These are phyloP conservation scores for Alternaria brassicicola DNA, from an alignment of 2,329 filamentous ascomycete genomes.

Conservation along the genomic window DNA sequence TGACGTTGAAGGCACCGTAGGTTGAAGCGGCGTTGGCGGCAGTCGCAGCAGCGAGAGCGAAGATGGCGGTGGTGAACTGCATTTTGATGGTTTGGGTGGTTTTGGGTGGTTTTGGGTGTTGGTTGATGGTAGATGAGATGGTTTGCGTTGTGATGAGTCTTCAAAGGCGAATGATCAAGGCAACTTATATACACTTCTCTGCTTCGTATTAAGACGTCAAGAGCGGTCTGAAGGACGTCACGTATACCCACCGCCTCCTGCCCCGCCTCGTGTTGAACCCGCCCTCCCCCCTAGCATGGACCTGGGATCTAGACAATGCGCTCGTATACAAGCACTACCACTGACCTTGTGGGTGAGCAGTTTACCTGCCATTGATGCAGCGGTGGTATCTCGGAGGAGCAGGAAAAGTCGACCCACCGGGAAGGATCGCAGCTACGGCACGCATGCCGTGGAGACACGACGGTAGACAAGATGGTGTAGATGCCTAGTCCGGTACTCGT, in stretches of 20 bases:
- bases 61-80: slow-evolving; percentile 8
- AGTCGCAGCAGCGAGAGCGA: slow-evolving; percentile 1
- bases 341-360: not conserved
- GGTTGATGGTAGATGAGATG: not conserved
- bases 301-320: not conserved
- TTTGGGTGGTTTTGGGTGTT: not conserved
- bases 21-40: not conserved
- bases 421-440: not conserved
- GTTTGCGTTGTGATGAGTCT: not conserved
- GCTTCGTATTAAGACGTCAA: not conserved
- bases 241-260: not conserved
- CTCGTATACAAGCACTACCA: not conserved
- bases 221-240: not conserved
- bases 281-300: not conserved
- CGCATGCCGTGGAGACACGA: not conserved
- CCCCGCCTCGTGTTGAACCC: not conserved
- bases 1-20: slow-evolving; percentile 1
- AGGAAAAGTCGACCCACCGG: not conserved
- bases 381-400: not conserved
- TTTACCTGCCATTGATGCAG: not conserved
- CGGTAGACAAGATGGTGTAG: not conserved
- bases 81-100: not conserved
- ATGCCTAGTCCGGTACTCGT: not conserved
- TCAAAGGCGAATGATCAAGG: not conserved
- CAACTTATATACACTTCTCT: not conserved